Evolutionary conservation across 2,329 filamentous ascomycete genomes (phyloP), one percentile per base, ranked within the genome.

Genomic region (Colletotrichum viniferum): DNA sequence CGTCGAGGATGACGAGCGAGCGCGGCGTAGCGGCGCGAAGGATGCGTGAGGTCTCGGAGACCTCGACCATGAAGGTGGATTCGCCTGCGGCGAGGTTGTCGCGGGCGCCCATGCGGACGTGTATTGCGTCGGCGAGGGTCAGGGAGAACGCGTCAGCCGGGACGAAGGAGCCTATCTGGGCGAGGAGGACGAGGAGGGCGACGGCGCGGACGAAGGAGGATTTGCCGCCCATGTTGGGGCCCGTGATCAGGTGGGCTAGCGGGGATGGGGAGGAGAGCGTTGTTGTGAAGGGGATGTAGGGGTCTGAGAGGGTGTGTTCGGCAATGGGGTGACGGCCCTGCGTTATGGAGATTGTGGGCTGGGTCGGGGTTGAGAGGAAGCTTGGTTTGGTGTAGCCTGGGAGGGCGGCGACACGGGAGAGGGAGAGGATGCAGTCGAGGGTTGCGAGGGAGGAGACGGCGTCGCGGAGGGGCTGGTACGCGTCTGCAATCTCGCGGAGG

Each of bases 201-300:
- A 98, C 92, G 78, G 96, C 95, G 69, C 97, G 95, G 26, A 99
- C 96, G 83, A 98, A 99, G 73, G 94, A 97, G n/a, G 95, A 98
- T 83, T 99, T 99, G 72, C 97, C 97, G 80, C 97, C 97, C 97
- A 99, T 99, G 86, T 99, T 99, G 34, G 97, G 97, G 0, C 97
- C 97, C 0, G 97, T 99, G 80, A 99, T 93, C 71, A 98, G 93
- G 79, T 98, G 91, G 4, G 95, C 95, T 7, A 94, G 90, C 0
- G 92, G 90, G 1, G 88, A 82, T 2, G 92, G 89, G 4, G 92
- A 90, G n/a, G 91, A 89, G 62, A 98, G 90, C 3, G 90, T 86
- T 13, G 95, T 94, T 80, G 94, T 92, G 84, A 99, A 99, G 62
- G 97, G 96, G 73, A 99, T 98, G 84, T 98, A 99, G 67, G 92